A percentile compares a stretch with the other conserved stretches of the same genome.
phyloP scores from a whole-genome alignment of 352 stramenopile genomes.

The Pythium aristosporum region DNA sequence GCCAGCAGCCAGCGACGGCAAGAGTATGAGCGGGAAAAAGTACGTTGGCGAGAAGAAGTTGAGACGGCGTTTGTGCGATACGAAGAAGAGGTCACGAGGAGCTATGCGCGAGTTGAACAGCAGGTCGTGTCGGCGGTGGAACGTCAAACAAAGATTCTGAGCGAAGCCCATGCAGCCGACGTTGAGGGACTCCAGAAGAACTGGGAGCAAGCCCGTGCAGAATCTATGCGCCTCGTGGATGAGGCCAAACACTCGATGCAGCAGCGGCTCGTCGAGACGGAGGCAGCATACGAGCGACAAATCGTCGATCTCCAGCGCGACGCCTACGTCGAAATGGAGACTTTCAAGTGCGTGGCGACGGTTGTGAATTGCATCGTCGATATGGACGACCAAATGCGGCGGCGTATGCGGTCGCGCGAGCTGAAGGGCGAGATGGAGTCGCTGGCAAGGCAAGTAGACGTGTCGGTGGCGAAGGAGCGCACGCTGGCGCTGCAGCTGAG shows the following conservation, averaged over 20 bases:
- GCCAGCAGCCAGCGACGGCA: constrained; percentile 25
- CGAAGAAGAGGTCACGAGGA: constrained; percentile 44
- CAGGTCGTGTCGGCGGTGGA: constrained; percentile 25
- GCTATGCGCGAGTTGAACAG: constrained; percentile 19
- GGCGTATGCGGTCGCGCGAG: constrained; percentile 21
- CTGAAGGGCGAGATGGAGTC: constrained; percentile 37
- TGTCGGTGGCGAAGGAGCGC: constrained; percentile 32
- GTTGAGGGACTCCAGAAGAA: constrained; percentile 38
- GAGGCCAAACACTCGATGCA: constrained; percentile 15
- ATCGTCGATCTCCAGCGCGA: constrained; percentile 23
- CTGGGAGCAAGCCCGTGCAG: constrained; percentile 39
- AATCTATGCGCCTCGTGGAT: constrained; percentile 24
- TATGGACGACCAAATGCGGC: constrained; percentile 29
- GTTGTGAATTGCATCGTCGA: constrained; percentile 57
- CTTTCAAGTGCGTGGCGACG: constrained; percentile 28
- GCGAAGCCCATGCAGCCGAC: constrained; percentile 20
- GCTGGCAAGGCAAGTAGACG: constrained; percentile 33
- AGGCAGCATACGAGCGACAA: constrained; percentile 13
- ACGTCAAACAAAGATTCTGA: not conserved
- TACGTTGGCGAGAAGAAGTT: constrained; percentile 34
- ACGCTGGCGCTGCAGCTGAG: constrained; percentile 33
- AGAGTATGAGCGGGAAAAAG: constrained; percentile 28
- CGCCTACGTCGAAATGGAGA: constrained; percentile 25
- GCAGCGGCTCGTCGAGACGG: constrained; percentile 1
- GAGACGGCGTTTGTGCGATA: constrained; percentile 42